phyloP scores from a whole-genome alignment of 192 early-diverging fungal species.

The Chytriomyces sp. region DNA sequence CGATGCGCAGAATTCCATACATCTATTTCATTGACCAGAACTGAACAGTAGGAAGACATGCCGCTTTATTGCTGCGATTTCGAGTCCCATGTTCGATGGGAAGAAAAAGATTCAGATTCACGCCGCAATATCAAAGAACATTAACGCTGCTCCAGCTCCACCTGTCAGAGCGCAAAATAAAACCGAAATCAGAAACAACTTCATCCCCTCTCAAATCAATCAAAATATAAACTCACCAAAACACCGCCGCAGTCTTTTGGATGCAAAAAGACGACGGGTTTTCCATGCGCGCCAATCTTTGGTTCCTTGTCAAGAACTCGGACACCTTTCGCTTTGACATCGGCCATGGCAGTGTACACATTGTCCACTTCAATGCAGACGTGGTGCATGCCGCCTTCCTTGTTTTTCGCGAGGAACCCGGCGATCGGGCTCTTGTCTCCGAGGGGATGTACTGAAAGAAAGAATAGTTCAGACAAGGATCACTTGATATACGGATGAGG shows the following conservation, averaged over 20 bases:
- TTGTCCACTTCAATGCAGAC: slow-evolving; percentile 80
- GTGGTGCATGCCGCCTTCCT: slow-evolving; percentile 82
- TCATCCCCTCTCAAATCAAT: no score
- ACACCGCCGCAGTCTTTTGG: slow-evolving; percentile 83
- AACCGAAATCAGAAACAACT: no score
- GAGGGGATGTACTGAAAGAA: slow-evolving; percentile 62
- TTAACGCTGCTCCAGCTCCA: slow-evolving; percentile 64
- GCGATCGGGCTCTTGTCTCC: slow-evolving; percentile 79
- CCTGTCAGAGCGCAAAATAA: no score
- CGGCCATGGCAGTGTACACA: slow-evolving; percentile 67
- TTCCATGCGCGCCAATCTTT: slow-evolving; percentile 82
- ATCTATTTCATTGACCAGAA: no score
- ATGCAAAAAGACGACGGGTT: slow-evolving; percentile 80
- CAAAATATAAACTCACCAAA: slow-evolving; percentile 43
- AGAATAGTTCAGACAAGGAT: neutral
- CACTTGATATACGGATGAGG: neutral
- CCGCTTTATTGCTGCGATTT: no score
- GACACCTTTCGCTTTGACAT: slow-evolving; percentile 66
- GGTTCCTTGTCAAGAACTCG: slow-evolving; percentile 71
- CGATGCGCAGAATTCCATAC: no score
- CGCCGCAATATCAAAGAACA: no score
- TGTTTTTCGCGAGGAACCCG: slow-evolving; percentile 80
- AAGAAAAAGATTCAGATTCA: no score
- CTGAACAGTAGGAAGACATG: no score
- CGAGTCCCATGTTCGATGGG: no score